Percentiles rank a stretch among this genome's conserved stretches.
Evolutionary conservation across 192 early-diverging fungal genomes (phyloP).

Genomic region (Globomyces pollinis-pini): DNA sequence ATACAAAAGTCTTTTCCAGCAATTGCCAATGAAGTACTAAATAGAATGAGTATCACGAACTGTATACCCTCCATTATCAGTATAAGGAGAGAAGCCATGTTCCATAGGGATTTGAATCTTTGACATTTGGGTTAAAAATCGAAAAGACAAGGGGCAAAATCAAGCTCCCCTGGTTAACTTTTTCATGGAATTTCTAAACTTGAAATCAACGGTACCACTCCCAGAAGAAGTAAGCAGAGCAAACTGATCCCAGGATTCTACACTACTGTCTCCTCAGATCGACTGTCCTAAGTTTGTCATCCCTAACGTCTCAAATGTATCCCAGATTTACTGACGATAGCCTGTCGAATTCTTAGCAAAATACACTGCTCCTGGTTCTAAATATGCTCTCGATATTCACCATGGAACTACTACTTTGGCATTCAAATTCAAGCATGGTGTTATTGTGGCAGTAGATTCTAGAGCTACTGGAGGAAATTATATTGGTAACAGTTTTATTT

Average conservation of each 20-base stretch:
- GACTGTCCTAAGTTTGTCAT: conserved; percentile 10
- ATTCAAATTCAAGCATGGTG: conserved; percentile 91
- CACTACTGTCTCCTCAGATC: not conserved
- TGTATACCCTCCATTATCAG: conserved; percentile 67
- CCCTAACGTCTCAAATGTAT: conserved; percentile 13
- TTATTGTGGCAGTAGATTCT: conserved; percentile 94
- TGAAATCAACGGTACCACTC: too few relatives aligned
- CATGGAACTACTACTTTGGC: conserved; percentile 98
- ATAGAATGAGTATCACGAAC: not conserved
- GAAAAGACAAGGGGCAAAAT: not conserved
- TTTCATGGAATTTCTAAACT: conserved; percentile 2
- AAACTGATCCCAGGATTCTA: not conserved
- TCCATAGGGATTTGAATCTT: conserved; percentile 46
- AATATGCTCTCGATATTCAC: conserved; percentile 80
- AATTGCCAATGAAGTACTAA: conserved; percentile 78
- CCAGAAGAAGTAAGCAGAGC: not conserved
- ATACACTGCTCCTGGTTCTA: conserved; percentile 60
- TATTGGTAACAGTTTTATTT: conserved; percentile 54
- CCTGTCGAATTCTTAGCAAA: conserved; percentile 80
- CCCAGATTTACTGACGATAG: conserved; percentile 37
- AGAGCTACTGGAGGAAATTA: conserved; percentile 87
- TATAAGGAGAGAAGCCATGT: conserved; percentile 83
- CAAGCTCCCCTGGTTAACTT: conserved; percentile 4
- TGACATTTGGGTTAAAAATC: not conserved
- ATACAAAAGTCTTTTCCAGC: conserved; percentile 92